Evolutionary conservation across 163 green algal species (phyloP).

Genomic region (Prototheca wickerhamii): DNA sequence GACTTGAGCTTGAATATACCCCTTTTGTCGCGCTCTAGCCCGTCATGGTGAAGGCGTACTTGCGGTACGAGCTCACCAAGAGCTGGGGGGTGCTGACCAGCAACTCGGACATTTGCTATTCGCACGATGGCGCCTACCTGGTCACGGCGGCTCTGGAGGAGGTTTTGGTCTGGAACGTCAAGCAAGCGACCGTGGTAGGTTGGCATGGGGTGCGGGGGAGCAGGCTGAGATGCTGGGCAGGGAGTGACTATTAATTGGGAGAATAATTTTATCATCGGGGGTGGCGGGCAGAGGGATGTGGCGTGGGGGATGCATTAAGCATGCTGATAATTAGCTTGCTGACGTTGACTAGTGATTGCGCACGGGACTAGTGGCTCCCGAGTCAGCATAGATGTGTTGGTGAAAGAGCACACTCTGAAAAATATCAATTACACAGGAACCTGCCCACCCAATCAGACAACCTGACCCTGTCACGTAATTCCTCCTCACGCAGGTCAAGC

Average conservation of each 20-base stretch:
- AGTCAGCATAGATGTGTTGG: too few species aligned
- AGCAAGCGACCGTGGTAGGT: conserved; percentile 59
- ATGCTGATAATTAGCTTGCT: too few species aligned
- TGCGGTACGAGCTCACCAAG: conserved; percentile 73
- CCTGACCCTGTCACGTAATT: background rate
- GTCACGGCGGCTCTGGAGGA: conserved; percentile 69
- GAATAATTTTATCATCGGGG: background rate
- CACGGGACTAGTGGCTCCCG: too few species aligned
- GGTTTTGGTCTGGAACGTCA: conserved; percentile 75
- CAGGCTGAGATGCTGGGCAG: background rate
- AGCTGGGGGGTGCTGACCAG: conserved; percentile 77
- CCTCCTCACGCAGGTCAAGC: conserved; percentile 14
- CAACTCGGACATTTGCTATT: conserved; percentile 49
- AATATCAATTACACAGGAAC: too few species aligned
- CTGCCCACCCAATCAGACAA: background rate
- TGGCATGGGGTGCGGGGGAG: background rate
- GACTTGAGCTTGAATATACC: too few species aligned
- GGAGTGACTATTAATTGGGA: background rate
- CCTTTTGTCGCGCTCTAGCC: too few species aligned
- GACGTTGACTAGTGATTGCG: too few species aligned
- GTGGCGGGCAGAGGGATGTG: background rate
- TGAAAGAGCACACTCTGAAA: too few species aligned
- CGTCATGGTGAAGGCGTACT: conserved; percentile 99
- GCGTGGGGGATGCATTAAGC: too few species aligned
- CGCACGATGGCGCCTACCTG: conserved; percentile 51